phyloP scores from a whole-genome alignment of 805 yeast species.

The Hemisphaericaspora nanyangensis region DNA sequence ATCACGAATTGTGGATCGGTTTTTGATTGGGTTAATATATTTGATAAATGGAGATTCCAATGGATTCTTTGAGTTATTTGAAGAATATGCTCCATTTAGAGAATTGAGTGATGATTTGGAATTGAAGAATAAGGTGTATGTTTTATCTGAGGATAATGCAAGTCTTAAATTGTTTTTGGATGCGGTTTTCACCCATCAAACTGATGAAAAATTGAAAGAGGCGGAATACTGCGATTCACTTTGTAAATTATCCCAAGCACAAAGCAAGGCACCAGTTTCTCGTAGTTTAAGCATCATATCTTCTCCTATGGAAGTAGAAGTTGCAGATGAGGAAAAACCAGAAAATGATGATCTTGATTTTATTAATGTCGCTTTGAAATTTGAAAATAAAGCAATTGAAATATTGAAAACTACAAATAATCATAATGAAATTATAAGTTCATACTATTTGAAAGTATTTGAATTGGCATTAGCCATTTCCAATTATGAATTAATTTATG shows the following conservation, averaged over 20 bases:
- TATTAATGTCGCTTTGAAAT: slow-evolving; percentile 18
- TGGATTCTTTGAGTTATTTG: slow-evolving; percentile 19
- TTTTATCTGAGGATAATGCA: neutral
- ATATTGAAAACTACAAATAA: slow-evolving; percentile 9
- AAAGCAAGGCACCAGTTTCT: no score
- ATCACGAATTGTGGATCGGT: slow-evolving; percentile 21
- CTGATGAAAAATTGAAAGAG: neutral
- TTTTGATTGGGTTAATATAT: slow-evolving; percentile 32
- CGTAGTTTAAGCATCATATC: no score
- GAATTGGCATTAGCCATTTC: slow-evolving; percentile 21
- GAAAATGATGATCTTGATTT: slow-evolving; percentile 14
- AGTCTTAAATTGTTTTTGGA: neutral
- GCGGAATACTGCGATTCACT: slow-evolving; percentile 29
- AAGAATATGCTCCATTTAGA: slow-evolving; percentile 12
- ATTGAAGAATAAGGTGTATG: slow-evolving; percentile 9
- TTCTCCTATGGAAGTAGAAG: no score
- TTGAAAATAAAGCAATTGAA: slow-evolving; percentile 25
- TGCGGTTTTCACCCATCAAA: neutral
- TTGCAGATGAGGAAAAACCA: no score
- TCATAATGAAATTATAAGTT: slow-evolving; percentile 3
- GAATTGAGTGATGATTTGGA: slow-evolving; percentile 1
- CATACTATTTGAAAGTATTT: slow-evolving; percentile 20
- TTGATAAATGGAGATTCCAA: slow-evolving; percentile 25
- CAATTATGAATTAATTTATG: slow-evolving; percentile 17
- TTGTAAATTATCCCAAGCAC: slow-evolving; percentile 20